These are phyloP conservation scores for Penicillium silybi DNA, from an alignment of 495 filamentous ascomycete species.

Conservation along the genomic window DNA sequence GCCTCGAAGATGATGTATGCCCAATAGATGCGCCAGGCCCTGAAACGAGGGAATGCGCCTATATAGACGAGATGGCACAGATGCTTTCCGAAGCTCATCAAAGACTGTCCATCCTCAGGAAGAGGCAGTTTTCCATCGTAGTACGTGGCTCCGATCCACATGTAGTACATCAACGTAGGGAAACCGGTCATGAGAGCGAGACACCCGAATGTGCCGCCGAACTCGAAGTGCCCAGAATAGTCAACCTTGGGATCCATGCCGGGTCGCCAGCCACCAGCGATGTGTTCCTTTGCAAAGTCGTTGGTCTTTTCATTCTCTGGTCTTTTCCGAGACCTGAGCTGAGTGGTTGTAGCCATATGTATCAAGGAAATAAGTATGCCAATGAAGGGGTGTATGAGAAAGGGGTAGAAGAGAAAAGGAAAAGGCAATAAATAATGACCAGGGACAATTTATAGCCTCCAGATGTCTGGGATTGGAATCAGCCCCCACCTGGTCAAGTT, in stretches of 20 bases:
- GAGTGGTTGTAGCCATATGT: constrained; percentile 5
- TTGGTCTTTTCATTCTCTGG: neutral
- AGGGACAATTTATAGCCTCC: neutral
- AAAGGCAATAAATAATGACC: neutral
- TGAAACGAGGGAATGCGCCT: constrained; percentile 68
- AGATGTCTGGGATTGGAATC: neutral
- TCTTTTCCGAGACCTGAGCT: constrained; percentile 3
- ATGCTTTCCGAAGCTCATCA: constrained; percentile 59
- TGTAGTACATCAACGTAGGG: constrained; percentile 91
- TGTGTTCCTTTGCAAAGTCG: constrained; percentile 14
- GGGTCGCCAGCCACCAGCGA: constrained; percentile 19
- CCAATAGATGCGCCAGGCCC: constrained; percentile 89
- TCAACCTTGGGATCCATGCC: constrained; percentile 25
- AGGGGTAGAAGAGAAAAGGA: neutral
- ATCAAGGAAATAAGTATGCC: neutral
- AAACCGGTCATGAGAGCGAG: constrained; percentile 79
- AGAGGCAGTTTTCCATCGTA: constrained; percentile 76
- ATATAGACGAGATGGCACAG: constrained; percentile 64
- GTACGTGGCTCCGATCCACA: constrained; percentile 91
- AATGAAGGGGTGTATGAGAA: neutral
- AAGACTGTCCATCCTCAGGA: constrained; percentile 55
- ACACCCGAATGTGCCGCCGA: constrained; percentile 75
- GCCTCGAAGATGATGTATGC: constrained; percentile 72
- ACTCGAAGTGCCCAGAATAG: constrained; percentile 69
- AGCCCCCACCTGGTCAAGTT: neutral